phyloP scores from a whole-genome alignment of 345 rosid genomes.

The Carallia pectinifolia region DNA sequence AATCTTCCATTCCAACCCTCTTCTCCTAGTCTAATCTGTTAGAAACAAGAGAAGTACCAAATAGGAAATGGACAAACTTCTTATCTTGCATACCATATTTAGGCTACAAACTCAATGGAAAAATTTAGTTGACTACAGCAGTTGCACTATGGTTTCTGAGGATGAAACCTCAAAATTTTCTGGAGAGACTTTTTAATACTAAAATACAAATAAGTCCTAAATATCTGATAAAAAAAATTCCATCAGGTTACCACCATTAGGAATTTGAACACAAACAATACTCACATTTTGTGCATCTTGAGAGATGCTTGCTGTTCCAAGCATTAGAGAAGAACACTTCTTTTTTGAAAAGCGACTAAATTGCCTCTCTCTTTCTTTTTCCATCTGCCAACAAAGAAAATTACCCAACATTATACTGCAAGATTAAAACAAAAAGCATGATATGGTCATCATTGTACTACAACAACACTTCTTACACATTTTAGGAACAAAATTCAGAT shows the following conservation, averaged over 20 bases:
- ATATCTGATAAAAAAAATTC: not conserved
- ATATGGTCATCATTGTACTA: not conserved
- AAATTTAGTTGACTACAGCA: constrained; percentile 6
- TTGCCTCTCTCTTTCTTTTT: not conserved
- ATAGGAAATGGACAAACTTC: not conserved
- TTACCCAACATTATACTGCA: not conserved
- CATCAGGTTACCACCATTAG: not conserved
- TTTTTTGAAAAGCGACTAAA: not conserved
- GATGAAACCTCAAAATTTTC: not conserved
- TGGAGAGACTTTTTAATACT: not conserved
- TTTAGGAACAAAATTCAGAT: not conserved
- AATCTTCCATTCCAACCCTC: constrained; percentile 22
- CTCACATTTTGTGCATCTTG: constrained; percentile 4
- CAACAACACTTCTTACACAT: not conserved
- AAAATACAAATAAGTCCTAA: not conserved
- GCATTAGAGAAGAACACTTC: not conserved
- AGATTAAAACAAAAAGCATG: not conserved
- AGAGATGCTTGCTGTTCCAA: not conserved
- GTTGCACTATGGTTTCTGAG: not conserved
- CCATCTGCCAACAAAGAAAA: not conserved
- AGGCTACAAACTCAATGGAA: not conserved
- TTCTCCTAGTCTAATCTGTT: constrained; percentile 17
- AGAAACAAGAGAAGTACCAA: not conserved
- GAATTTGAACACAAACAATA: not conserved
- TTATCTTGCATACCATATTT: not conserved